Base-by-base conservation (phyloP, 495 filamentous ascomycete species). In the Penicillium samsonianum region DNA sequence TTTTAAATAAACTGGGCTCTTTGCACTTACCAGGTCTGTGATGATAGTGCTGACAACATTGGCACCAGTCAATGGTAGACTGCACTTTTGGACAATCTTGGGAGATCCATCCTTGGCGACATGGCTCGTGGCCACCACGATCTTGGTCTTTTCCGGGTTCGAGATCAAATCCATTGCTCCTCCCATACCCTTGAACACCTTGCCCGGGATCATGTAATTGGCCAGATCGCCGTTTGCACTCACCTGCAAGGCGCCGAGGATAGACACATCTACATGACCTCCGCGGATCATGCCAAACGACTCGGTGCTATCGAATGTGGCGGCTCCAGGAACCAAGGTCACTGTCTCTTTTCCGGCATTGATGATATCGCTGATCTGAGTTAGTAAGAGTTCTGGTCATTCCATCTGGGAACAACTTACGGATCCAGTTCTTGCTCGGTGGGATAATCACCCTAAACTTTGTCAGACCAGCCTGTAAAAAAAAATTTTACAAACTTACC, bases 301-400 rank as follows among this genome's bases (percentile, higher is more conserved):
- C 77, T 96, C 92, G 57, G 91, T 87, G 62, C 83, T 88, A 53
- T 91, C 90, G 55, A 96, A 96, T 5, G 88, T 88, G 4, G 88
- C 76, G 0, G 91, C 91, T 16, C 92, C 92, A 0, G 87, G 84
- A 19, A 87, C 79, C 5, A 96, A 78, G 0, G 92, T 96, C 0
- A 96, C 91, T 1, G 91, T 96, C 69, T 96, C 91, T 70, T 96
- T 96, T 16, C 92, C 92, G 20, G 92, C 92, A 59, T 96, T 96
- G 78, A 96, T 92, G 41, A 96, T 84, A 69, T 96, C 92, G 2
- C 75, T 78, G 47, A 1, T 31, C 4, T 0, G 16, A 40, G 9
- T 17, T 10, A 35, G 44, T 58, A 59, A 64, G 51, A 20, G 22
- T 5, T 26, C 43, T 8, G 43, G n/a, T 41, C 12, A 17, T 17